Evolutionary conservation across 2,329 filamentous ascomycete species (phyloP), one percentile per base, ranked within the genome.

Genomic region (Truncatella angustata): DNA sequence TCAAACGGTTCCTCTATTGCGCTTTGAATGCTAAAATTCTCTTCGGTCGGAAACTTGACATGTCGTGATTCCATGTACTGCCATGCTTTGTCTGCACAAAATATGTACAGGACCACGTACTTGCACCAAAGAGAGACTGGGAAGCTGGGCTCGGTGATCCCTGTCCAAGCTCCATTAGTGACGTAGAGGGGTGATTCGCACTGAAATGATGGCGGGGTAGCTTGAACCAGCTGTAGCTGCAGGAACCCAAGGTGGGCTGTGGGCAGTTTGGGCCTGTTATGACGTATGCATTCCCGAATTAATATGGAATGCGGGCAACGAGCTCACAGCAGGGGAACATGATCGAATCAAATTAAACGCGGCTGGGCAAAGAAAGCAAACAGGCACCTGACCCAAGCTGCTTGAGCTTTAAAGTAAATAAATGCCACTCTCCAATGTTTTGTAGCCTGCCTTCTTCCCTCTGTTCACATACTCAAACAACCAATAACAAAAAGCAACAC

Each of bases 131-230:
- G 14, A 14, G 28, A 32, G n/a, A n/a, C n/a, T n/a, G n/a, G n/a
- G n/a, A n/a, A n/a, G n/a, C n/a, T n/a, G n/a, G n/a, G n/a, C n/a
- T n/a, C n/a, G n/a, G n/a, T n/a, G n/a, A 10, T 28, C 43, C 43
- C 28, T 32, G 26, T 24, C 28, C 26, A 10, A 46, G 43, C 26
- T 32, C 43, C 43, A 32, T 32, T 46, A 46, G 43, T 46, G 43
- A 46, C 43, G 43, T 46, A 46, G 43, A 16, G 43, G 20, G 21
- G 40, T 24, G 24, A 44, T 26, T 44, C 20, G n/a, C 20, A 24
- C 9, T 46, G 26, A n/a, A 46, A 34, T 35, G 23, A 46, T 46
- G 43, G 43, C 43, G 43, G 43, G 43, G 43, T 46, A 46, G 43
- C 43, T 35, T 35, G 40, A 16, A 28, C 4, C 21, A n/a, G 16